Evolutionary conservation across 2,329 filamentous ascomycete genomes (phyloP).

Genomic region (Sclerotinia borealis): DNA sequence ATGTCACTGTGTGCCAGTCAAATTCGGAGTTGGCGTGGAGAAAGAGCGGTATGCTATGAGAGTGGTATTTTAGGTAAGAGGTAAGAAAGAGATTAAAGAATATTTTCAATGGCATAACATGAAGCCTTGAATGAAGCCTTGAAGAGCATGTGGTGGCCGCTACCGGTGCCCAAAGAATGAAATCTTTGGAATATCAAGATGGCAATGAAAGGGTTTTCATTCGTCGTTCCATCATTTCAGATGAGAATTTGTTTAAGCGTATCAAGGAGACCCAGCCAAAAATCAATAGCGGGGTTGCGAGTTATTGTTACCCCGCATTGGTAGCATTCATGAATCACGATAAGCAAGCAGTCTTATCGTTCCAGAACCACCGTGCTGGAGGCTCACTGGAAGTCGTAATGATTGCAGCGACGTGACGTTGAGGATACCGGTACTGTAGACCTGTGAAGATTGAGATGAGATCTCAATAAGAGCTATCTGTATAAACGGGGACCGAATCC

Average conservation of each 20-base stretch:
- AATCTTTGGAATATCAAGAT: background rate
- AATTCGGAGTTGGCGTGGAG: background rate
- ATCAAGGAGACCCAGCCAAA: background rate
- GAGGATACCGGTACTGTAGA: too few relatives aligned
- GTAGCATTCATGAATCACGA: background rate
- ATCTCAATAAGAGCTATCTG: background rate
- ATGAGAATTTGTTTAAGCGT: background rate
- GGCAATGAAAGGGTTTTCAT: background rate
- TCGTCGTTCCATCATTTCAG: background rate
- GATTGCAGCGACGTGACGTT: background rate
- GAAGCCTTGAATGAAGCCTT: background rate
- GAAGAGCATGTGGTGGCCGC: background rate
- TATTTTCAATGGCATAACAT: background rate
- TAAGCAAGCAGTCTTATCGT: constrained; percentile 1
- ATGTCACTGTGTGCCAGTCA: background rate
- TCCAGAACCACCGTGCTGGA: background rate
- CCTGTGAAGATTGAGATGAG: background rate
- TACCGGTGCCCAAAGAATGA: background rate
- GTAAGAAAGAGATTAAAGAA: background rate
- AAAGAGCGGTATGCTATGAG: constrained; percentile 2
- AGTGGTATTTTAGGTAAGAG: background rate
- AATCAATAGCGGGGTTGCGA: background rate
- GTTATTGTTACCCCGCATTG: constrained; percentile 5
- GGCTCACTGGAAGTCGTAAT: background rate
- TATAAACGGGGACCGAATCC: background rate